Percentiles rank a stretch among this genome's conserved stretches.
Conservation (phyloP, 192 early-diverging fungal species). For the Polychytrium aggregatum region DNA sequence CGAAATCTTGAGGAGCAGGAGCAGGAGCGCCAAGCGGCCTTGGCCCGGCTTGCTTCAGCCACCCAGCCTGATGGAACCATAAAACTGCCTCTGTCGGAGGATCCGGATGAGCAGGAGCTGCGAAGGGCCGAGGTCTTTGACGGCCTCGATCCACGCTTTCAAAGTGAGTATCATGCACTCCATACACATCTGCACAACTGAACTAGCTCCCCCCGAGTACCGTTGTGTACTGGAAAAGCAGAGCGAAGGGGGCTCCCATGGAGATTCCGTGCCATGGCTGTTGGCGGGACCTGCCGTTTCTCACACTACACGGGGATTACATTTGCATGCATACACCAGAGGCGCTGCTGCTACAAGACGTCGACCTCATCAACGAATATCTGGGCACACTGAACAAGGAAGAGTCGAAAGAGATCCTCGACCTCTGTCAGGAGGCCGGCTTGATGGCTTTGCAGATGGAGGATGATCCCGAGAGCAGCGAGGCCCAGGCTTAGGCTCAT, state of each 20-base stretch:
- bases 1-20: constrained; percentile 36
- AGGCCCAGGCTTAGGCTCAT: too few species aligned
- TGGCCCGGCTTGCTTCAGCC: constrained; percentile 45
- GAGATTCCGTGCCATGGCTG: too few species aligned
- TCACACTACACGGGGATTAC: too few species aligned
- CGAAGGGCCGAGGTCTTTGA: constrained; percentile 55
- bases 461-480: too few species aligned
- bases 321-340: too few species aligned
- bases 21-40: constrained; percentile 6
- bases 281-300: too few species aligned
- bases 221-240: too few species aligned
- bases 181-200: too few species aligned
- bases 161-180: too few species aligned
- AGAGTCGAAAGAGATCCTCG: constrained; percentile 68
- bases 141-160: too few species aligned
- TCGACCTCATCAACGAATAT: constrained; percentile 75
- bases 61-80: constrained; percentile 65
- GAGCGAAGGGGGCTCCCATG: too few species aligned
- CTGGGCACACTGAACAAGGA: constrained; percentile 54
- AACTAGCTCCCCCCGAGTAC: too few species aligned
- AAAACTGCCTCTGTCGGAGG: constrained; percentile 52
- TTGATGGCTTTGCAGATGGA: constrained; percentile 41
- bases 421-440: constrained; percentile 58
- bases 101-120: constrained; percentile 42
- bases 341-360: constrained; percentile 62